Base-by-base conservation (phyloP, 129 eudicot genomes). In the Pittosporum tobira region DNA sequence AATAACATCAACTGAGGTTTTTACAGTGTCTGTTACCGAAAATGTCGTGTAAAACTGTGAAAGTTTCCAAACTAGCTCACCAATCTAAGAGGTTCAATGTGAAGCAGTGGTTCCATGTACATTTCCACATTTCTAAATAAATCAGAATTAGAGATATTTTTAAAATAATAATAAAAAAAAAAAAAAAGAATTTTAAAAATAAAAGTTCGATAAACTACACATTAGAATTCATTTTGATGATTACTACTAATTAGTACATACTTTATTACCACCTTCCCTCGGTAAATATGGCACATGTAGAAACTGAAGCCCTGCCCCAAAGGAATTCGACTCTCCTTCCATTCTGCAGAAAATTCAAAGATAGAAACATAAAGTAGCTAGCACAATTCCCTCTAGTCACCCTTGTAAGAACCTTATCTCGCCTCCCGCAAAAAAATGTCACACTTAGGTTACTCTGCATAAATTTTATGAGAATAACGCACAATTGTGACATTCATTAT, bases 201-300 rank as follows among this genome's bases (percentile, higher is more conserved):
- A n/a, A n/a, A n/a, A n/a, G n/a, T n/a, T n/a, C n/a, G n/a, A n/a
- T n/a, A n/a, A n/a, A n/a, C n/a, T n/a, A n/a, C n/a, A n/a, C n/a
- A n/a, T n/a, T n/a, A n/a, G n/a, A n/a, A n/a, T n/a, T n/a, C n/a
- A n/a, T n/a, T n/a, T n/a, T n/a, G n/a, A n/a, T n/a, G 21, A 48
- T 2, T 22, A 12, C 28, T 49, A 12, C 20, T 52, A 16, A 10
- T 54, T 14, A 10, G 2, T 37, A 2, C 26, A 19, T 74, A 79
- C 95, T 78, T 80, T 69, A 87, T 83, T 52, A 80, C 45, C 50
- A 83, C 71, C 81, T 87, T 87, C 60, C 96, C 96, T 65, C 77
- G 71, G 75, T 83, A 83, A 61, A 53, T 60, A 75, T 87, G 94
- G 63, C 93, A 83, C 58, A 70, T 80, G 57, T 77, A 59, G 48